Evolutionary conservation across 306 rosid species (phyloP), one percentile per base, ranked within the genome.

Genomic region (Hylodesmum podocarpum): DNA sequence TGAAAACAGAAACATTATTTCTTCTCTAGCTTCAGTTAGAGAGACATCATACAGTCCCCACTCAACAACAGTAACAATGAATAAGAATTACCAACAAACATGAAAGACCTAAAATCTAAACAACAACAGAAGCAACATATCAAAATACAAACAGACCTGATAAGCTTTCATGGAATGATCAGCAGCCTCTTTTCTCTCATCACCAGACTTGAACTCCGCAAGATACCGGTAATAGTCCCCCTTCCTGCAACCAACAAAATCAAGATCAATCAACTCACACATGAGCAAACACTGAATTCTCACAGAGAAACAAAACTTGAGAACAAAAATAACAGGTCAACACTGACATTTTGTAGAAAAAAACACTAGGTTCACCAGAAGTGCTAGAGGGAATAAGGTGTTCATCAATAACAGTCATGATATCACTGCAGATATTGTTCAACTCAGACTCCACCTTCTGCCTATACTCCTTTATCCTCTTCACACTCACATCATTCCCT

Each of bases 161-260:
- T 88, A 86, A 2, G 90, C 92, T 55, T 86, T 78, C 90, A 82
- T 84, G 24, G 92, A 86, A 58, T 31, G 87, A 80, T 86, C 92
- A 66, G 92, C 87, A 80, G 75, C 90, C 84, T 88, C 92, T 54
- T 86, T 86, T 71, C 84, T 77, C 3, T 86, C 90, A 49, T 84
- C 78, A 25, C 83, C 88, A 14, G 74, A 15, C 84, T 77, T 84
- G 54, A 86, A 84, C 70, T 86, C 92, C 0, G 88, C 88, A 59
- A 88, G 71, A 40, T 85, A 89, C 25, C 89, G 85, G 50, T 86
- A 86, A 61, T 88, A 88, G 80, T 88, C 92, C 15, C 89, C 89
- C 76, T 86, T 88, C 89, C 93, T 88, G 78, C 78, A 76, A 72
- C 41, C n/a, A 24, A 68, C 9, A 19, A 39, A 62, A 34, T 15